Percentiles rank a stretch among this genome's conserved stretches.
Conservation (phyloP, 495 filamentous ascomycete species). For the Trichoderma asperelloides region DNA sequence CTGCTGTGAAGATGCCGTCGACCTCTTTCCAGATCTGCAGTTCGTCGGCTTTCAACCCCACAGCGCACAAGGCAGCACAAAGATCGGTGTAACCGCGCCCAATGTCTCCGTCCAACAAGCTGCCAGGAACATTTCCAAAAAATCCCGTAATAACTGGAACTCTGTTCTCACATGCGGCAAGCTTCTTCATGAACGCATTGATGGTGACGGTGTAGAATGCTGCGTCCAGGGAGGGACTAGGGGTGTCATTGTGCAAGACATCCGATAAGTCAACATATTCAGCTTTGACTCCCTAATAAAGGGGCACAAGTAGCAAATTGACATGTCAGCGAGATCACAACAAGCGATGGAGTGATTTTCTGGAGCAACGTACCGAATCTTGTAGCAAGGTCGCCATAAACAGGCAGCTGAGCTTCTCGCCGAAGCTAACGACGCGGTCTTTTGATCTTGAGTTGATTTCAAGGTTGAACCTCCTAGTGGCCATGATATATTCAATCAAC, state of each 20-base stretch:
- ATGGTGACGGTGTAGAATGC: slow-evolving; percentile 68
- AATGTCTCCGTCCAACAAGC: slow-evolving; percentile 63
- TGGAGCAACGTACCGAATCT: slow-evolving; percentile 40
- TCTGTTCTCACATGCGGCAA: slow-evolving; percentile 57
- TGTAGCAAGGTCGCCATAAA: slow-evolving; percentile 76
- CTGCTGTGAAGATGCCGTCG: slow-evolving; percentile 83
- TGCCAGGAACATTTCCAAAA: slow-evolving; percentile 78
- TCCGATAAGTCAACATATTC: slow-evolving; percentile 83
- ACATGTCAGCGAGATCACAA: background rate
- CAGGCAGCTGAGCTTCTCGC: slow-evolving; percentile 85
- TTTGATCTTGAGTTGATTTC: slow-evolving; percentile 74
- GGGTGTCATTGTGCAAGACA: slow-evolving; percentile 61
- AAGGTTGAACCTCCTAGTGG: slow-evolving; percentile 48
- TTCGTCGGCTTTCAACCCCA: slow-evolving; percentile 67
- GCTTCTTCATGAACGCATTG: slow-evolving; percentile 51
- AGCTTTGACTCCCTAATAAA: slow-evolving; percentile 55
- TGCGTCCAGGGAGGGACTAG: slow-evolving; percentile 11
- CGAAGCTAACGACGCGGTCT: slow-evolving; percentile 84
- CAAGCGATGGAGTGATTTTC: background rate
- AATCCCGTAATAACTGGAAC: slow-evolving; percentile 79
- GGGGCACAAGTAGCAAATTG: background rate
- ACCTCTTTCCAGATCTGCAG: slow-evolving; percentile 93
- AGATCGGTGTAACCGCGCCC: slow-evolving; percentile 87
- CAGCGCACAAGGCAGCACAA: slow-evolving; percentile 73
- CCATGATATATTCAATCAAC: slow-evolving; percentile 45